phyloP scores from a whole-genome alignment of 345 rosid genomes.

The Dipteronia sinensis region DNA sequence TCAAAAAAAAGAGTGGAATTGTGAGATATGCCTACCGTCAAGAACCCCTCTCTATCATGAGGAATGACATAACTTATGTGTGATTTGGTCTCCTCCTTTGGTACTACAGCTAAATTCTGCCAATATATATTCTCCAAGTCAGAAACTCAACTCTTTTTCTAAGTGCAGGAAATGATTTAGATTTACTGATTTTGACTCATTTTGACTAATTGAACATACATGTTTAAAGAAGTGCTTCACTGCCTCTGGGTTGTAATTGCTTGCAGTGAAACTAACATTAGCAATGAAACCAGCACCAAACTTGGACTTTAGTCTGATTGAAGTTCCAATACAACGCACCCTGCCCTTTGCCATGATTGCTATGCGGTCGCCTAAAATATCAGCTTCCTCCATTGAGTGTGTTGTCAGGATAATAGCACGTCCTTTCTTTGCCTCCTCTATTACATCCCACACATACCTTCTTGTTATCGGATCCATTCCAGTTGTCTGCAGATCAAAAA shows the following conservation, averaged over 20 bases:
- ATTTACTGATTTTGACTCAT: neutral
- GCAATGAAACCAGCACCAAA: conserved; percentile 90
- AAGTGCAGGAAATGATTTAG: neutral
- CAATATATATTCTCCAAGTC: conserved; percentile 15
- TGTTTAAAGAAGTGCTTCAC: conserved; percentile 73
- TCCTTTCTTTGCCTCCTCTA: conserved; percentile 77
- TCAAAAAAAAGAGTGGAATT: neutral
- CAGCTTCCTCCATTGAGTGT: conserved; percentile 98
- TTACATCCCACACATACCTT: conserved; percentile 92
- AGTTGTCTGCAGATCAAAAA: conserved; percentile 52
- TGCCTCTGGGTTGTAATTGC: conserved; percentile 40
- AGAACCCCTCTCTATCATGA: conserved; percentile 62
- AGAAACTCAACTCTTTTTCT: conserved; percentile 10
- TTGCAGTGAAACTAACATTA: conserved; percentile 64
- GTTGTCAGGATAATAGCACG: conserved; percentile 84
- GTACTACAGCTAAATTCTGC: conserved; percentile 66
- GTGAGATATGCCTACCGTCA: conserved; percentile 50
- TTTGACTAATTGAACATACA: conserved; percentile 40
- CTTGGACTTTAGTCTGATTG: conserved; percentile 80
- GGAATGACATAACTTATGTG: conserved; percentile 80
- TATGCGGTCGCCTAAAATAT: conserved; percentile 79
- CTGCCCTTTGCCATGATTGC: conserved; percentile 95
- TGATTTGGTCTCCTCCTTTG: conserved; percentile 66
- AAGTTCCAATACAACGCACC: conserved; percentile 84
- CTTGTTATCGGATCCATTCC: conserved; percentile 95